Base-by-base conservation (phyloP, 2,329 filamentous ascomycete genomes). In the Sphaerulina populicola region DNA sequence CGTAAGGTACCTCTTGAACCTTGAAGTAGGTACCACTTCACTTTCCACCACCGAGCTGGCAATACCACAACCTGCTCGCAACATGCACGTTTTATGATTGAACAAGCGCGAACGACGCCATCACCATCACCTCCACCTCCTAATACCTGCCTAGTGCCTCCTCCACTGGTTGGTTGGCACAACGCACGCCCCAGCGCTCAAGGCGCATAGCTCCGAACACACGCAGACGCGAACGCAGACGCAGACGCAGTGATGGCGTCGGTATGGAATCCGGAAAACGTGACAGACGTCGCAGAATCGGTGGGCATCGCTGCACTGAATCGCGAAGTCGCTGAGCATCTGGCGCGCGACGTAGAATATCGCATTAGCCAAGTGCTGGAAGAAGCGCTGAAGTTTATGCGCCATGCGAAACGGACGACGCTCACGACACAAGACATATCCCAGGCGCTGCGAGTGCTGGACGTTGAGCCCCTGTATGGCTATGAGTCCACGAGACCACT, bases 361-460 rank as follows among this genome's bases (percentile, higher is more conserved):
- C 86, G 93, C 54, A 80, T 98, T 60, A 86, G 88, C 41, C 90
- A 96, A 71, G 88, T 97, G 57, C 82, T 98, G 57, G 85, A 94
- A 62, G 91, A 97, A 72, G 86, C 90, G 2, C 77, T 97, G 62
- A 94, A 94, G 66, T 93, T 94, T 69, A 98, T 98, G 93, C 88
- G 89, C 62, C 86, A 91, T 63, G 82, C 84, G 18, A 86, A 87
- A 68, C 83, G 93, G 56, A 96, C 89, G 1, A 84, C 86, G 0
- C 75, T 98, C 59, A 89, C 84, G 15, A 94, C 93, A 44, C 86
- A 91, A 64, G 93, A 98, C 70, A 81, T 96, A 51, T 83, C 88
- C 42, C 83, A 91, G 59, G 93, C 93, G 3, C 74, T 98, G 57
- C 82, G 82, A 56, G 82, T 90, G 9, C 77, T 98, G 44, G 89